Evolutionary conservation across 257 asterid species (phyloP).

Genomic region (Petrea volubilis): DNA sequence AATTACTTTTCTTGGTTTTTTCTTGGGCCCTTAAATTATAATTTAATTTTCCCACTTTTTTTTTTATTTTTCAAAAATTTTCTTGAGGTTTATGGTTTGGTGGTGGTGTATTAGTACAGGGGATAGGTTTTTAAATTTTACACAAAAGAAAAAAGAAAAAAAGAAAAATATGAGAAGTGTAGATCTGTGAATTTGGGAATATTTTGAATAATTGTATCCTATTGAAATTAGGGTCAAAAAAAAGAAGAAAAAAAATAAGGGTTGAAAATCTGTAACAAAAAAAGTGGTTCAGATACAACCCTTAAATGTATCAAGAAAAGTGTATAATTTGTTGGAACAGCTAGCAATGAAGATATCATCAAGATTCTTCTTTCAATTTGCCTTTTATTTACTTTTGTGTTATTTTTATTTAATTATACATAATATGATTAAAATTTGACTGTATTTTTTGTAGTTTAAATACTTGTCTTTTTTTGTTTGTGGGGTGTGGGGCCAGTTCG

Average conservation of each 20-base stretch:
- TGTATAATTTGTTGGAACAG: constrained; percentile 42
- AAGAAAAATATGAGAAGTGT: constrained; percentile 32
- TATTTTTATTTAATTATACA: background rate
- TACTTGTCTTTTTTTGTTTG: background rate
- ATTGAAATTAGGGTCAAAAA: constrained; percentile 20
- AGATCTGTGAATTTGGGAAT: constrained; percentile 52
- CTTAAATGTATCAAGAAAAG: constrained; percentile 20
- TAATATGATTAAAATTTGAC: background rate
- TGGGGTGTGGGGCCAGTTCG: too few relatives aligned
- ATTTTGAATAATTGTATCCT: constrained; percentile 39
- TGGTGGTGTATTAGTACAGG: constrained; percentile 40
- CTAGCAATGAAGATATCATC: constrained; percentile 33
- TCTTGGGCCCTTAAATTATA: background rate
- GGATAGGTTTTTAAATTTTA: constrained; percentile 32
- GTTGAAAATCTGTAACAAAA: constrained; percentile 39
- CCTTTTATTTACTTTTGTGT: background rate
- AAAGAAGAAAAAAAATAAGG: background rate
- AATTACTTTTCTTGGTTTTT: constrained; percentile 13
- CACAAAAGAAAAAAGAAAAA: background rate
- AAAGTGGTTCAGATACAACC: constrained; percentile 35
- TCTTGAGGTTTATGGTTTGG: constrained; percentile 30
- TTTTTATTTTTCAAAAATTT: background rate
- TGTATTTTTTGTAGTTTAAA: background rate
- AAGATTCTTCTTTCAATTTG: constrained; percentile 42
- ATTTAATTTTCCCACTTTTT: background rate